Evolutionary conservation across 2,329 filamentous ascomycete genomes (phyloP).

Genomic region (Sporothrix phasma): DNA sequence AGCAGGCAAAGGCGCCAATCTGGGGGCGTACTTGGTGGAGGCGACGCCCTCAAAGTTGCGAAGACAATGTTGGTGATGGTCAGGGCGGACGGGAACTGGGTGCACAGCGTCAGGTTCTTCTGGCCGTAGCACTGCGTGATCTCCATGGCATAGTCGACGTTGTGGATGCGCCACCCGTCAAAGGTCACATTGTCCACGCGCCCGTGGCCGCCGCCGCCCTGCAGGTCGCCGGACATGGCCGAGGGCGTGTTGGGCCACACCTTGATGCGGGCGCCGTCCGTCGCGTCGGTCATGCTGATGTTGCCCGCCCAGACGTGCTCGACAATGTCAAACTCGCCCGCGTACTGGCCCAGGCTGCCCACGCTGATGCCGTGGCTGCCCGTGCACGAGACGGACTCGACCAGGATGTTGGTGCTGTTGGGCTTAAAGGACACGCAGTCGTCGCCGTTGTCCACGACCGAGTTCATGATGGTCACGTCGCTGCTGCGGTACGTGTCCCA

Average conservation of each 20-base stretch:
- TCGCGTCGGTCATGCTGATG: constrained; percentile 23
- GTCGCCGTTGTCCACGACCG: constrained; percentile 54
- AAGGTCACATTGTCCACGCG: constrained; percentile 52
- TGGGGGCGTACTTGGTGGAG: constrained; percentile 21
- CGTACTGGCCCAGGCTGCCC: constrained; percentile 51
- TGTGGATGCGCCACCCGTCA: constrained; percentile 44
- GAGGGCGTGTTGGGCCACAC: constrained; percentile 34
- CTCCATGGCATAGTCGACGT: constrained; percentile 54
- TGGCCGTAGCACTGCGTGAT: constrained; percentile 38
- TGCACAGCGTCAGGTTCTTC: constrained; percentile 51
- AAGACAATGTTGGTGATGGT: constrained; percentile 45
- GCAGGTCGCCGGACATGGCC: constrained; percentile 36
- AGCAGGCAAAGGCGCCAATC: constrained; percentile 23
- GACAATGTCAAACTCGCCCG: constrained; percentile 46
- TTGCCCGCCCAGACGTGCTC: constrained; percentile 46
- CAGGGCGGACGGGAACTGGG: constrained; percentile 42
- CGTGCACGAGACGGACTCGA: constrained; percentile 51
- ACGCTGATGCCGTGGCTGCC: constrained; percentile 53
- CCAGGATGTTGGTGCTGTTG: constrained; percentile 48
- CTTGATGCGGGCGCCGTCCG: constrained; percentile 53
- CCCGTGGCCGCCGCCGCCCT: constrained; percentile 51
- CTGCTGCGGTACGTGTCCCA: constrained; percentile 51
- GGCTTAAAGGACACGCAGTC: constrained; percentile 57
- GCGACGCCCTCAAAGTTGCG: constrained; percentile 43
- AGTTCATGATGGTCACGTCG: constrained; percentile 54